A percentile compares a stretch with the other conserved stretches of the same genome.
phyloP scores from a whole-genome alignment of 768 basidiomycete species.

The Tulasnella sp. region DNA sequence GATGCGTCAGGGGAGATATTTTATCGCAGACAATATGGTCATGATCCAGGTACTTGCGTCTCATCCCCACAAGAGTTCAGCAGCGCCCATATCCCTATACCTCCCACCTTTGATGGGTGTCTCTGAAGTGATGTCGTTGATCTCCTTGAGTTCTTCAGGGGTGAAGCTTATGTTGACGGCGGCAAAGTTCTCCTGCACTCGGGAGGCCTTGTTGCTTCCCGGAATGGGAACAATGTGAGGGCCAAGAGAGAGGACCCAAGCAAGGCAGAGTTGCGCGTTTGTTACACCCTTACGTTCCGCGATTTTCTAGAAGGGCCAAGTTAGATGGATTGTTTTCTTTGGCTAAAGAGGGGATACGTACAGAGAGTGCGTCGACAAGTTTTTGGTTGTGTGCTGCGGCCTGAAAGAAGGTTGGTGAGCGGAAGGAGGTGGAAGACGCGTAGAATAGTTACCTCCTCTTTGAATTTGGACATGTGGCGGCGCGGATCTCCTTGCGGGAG shows the following conservation, averaged over 20 bases:
- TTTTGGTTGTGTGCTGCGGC: slow-evolving; percentile 33
- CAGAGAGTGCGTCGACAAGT: slow-evolving; percentile 31
- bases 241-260: slow-evolving; percentile 27
- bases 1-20: no score
- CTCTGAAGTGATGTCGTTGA: slow-evolving; percentile 30
- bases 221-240: slow-evolving; percentile 23
- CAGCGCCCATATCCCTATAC: slow-evolving; percentile 21
- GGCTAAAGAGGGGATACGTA: not conserved
- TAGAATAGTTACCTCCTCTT: slow-evolving; percentile 27
- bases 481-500: slow-evolving; percentile 34
- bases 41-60: no score
- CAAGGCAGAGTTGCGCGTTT: slow-evolving; percentile 30
- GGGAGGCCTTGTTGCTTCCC: slow-evolving; percentile 28
- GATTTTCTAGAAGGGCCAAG: slow-evolving; percentile 22
- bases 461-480: slow-evolving; percentile 31
- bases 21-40: no score
- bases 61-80: not conserved
- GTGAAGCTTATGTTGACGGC: slow-evolving; percentile 34
- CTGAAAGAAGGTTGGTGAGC: not conserved
- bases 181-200: slow-evolving; percentile 36
- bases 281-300: slow-evolving; percentile 34
- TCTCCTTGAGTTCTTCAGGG: slow-evolving; percentile 31
- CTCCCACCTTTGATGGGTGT: slow-evolving; percentile 32
- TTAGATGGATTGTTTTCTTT: not conserved
- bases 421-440: not conserved